Conservation (phyloP, 176 grass and related monocot species). For the Carex cristatella region DNA sequence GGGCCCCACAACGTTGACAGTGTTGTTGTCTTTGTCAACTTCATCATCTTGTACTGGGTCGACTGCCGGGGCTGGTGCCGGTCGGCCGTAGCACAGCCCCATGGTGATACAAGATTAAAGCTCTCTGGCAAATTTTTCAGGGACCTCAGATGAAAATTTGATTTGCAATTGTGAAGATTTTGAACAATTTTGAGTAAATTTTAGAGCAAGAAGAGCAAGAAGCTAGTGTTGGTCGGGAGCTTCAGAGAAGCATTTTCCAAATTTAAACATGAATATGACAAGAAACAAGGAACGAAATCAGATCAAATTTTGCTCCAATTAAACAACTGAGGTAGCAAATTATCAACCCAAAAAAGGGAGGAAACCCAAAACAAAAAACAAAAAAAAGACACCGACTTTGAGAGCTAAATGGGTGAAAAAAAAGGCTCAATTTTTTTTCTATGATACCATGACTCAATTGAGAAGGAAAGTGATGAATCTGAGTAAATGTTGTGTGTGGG, state of each 20-base stretch:
- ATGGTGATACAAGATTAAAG: constrained; percentile 31
- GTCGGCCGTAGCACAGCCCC: constrained; percentile 90
- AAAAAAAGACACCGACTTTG: constrained; percentile 18
- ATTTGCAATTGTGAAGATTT: constrained; percentile 3
- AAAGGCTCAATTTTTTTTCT: not conserved
- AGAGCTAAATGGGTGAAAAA: constrained; percentile 2
- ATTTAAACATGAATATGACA: not conserved
- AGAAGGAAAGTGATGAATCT: constrained; percentile 29
- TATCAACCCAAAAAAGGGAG: not conserved
- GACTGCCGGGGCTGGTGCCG: constrained; percentile 44
- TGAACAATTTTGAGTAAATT: not conserved
- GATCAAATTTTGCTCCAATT: constrained; percentile 17
- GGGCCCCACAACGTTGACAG: constrained; percentile 30
- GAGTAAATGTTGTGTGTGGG: constrained; percentile 45
- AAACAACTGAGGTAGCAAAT: constrained; percentile 4
- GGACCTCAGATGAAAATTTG: constrained; percentile 1
- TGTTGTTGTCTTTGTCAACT: constrained; percentile 1
- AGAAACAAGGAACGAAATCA: not conserved
- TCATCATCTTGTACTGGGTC: constrained; percentile 40
- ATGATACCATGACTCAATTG: constrained; percentile 17
- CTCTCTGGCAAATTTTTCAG: constrained; percentile 4
- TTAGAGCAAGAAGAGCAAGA: not conserved
- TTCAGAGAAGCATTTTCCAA: constrained; percentile 2
- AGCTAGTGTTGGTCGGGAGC: not conserved
- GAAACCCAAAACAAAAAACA: not conserved